phyloP scores from a whole-genome alignment of 2,329 filamentous ascomycete species.

The Mycogone perniciosa region DNA sequence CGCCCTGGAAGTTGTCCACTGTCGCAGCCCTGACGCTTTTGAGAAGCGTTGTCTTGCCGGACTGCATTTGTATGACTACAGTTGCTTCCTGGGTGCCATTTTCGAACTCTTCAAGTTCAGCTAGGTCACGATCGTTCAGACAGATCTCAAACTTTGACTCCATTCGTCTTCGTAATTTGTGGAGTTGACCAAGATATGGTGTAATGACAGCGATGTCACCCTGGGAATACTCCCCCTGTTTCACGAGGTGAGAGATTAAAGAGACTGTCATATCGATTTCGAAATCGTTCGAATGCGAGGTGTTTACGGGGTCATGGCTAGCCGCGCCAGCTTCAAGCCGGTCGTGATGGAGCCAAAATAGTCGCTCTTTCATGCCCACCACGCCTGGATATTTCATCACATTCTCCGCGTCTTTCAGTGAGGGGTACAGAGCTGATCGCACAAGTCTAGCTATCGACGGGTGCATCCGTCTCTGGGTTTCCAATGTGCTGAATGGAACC shows the following conservation, averaged over 20 bases:
- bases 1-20: conserved; percentile 72
- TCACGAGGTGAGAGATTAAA: conserved; percentile 58
- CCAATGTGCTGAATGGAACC: conserved; percentile 34
- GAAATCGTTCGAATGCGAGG: conserved; percentile 48
- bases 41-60: conserved; percentile 31
- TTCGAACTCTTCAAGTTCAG: conserved; percentile 41
- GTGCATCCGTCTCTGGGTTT: conserved; percentile 59
- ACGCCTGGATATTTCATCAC: conserved; percentile 40
- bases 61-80: conserved; percentile 9
- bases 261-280: conserved; percentile 59
- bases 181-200: conserved; percentile 54
- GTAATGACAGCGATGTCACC: conserved; percentile 66
- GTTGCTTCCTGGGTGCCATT: conserved; percentile 5
- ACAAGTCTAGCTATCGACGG: conserved; percentile 56
- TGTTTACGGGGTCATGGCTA: conserved; percentile 29
- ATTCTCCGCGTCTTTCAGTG: conserved; percentile 43
- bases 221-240: conserved; percentile 54
- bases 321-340: conserved; percentile 35
- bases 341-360: conserved; percentile 59
- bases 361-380: conserved; percentile 42
- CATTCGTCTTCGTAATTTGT: conserved; percentile 42
- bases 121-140: conserved; percentile 56
- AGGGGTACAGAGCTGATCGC: conserved; percentile 49
- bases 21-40: conserved; percentile 53
- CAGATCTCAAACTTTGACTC: conserved; percentile 50